phyloP scores from a whole-genome alignment of 1,139 yeast species.

The Zygoascus hellenicus region DNA sequence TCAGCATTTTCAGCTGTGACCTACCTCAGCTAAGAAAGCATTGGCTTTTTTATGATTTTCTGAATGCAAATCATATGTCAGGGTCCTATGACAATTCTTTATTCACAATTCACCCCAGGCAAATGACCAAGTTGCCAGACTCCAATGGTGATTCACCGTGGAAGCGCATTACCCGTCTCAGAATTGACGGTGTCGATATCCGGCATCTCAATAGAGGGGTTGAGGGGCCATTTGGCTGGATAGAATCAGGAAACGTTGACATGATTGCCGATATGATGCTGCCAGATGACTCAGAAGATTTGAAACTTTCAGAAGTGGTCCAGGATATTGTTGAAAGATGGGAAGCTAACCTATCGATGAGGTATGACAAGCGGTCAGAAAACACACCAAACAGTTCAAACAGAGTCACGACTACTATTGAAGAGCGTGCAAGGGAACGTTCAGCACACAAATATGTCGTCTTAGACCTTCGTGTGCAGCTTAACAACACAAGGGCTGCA shows the following conservation, averaged over 20 bases:
- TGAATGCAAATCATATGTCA: slow-evolving; percentile 78
- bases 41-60: slow-evolving; percentile 83
- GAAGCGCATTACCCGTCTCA: slow-evolving; percentile 65
- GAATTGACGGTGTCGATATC: slow-evolving; percentile 78
- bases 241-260: slow-evolving; percentile 83
- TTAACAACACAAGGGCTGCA: slow-evolving; percentile 80
- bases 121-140: slow-evolving; percentile 29
- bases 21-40: slow-evolving; percentile 75
- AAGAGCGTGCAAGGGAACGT: slow-evolving; percentile 27
- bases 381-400: no score
- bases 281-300: slow-evolving; percentile 53
- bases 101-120: slow-evolving; percentile 83
- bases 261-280: slow-evolving; percentile 86
- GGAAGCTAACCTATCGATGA: slow-evolving; percentile 29
- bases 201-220: slow-evolving; percentile 88
- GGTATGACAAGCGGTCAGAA: slow-evolving; percentile 7
- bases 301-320: slow-evolving; percentile 35
- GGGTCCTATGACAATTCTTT: slow-evolving; percentile 92
- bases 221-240: slow-evolving; percentile 97
- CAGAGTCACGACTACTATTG: slow-evolving; percentile 27
- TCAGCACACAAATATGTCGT: slow-evolving; percentile 53
- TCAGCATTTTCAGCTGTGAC: slow-evolving; percentile 82
- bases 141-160: slow-evolving; percentile 35
- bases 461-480: slow-evolving; percentile 68
- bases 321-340: slow-evolving; percentile 39